Percentiles rank a stretch among this genome's conserved stretches.
These are phyloP conservation scores for Pythium folliculosum DNA, from an alignment of 352 stramenopile species.

Conservation along the genomic window DNA sequence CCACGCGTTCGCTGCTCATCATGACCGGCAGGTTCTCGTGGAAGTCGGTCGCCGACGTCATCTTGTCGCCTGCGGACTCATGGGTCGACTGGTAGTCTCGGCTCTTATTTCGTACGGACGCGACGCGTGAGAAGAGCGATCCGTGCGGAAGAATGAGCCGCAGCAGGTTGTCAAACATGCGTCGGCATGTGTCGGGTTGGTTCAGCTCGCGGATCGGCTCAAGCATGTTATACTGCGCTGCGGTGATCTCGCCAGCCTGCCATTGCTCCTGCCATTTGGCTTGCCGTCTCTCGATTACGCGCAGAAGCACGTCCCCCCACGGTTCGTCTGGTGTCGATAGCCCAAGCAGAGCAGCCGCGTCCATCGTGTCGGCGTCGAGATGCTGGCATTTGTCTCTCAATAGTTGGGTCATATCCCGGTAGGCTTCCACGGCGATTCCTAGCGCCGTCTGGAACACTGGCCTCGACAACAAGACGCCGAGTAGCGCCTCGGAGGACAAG, in stretches of 20 bases:
- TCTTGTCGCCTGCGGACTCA: not conserved
- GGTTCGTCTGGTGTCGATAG: constrained; percentile 31
- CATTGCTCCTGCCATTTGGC: constrained; percentile 37
- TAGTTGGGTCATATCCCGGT: constrained; percentile 43
- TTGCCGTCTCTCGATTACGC: constrained; percentile 34
- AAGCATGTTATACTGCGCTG: constrained; percentile 14
- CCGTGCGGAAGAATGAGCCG: constrained; percentile 50
- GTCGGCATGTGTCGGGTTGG: constrained; percentile 37
- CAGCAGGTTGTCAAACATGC: constrained; percentile 55
- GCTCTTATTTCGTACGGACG: constrained; percentile 31
- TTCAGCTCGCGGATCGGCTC: constrained; percentile 23
- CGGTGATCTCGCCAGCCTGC: constrained; percentile 24
- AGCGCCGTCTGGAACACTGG: constrained; percentile 40
- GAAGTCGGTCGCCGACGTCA: constrained; percentile 26
- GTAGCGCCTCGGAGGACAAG: constrained; percentile 49
- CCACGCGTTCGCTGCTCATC: constrained; percentile 18
- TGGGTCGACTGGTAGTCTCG: not conserved
- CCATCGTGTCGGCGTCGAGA: constrained; percentile 16
- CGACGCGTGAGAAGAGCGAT: constrained; percentile 21
- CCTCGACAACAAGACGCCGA: constrained; percentile 44
- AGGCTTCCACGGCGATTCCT: constrained; percentile 47
- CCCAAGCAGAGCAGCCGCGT: constrained; percentile 20
- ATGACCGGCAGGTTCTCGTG: constrained; percentile 46
- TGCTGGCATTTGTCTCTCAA: constrained; percentile 15
- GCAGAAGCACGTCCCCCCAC: constrained; percentile 47